phyloP scores from a whole-genome alignment of 129 eudicot species.

The Mikania micrantha region DNA sequence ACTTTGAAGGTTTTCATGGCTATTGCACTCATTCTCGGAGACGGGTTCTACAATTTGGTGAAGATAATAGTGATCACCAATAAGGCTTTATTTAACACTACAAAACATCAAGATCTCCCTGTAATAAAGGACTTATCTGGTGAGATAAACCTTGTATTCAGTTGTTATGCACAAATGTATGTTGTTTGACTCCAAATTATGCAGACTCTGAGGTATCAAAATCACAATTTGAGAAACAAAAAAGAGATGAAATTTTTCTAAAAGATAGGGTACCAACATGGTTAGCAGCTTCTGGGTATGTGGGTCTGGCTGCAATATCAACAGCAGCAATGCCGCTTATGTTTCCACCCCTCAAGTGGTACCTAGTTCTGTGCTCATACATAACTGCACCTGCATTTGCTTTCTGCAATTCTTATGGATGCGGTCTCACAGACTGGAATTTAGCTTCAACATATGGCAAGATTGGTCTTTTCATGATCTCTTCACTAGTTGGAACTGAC shows the following conservation, averaged over 20 bases:
- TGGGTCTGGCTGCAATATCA: background rate
- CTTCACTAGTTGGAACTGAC: background rate
- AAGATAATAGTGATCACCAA: background rate
- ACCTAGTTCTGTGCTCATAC: background rate
- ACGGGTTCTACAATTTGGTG: background rate
- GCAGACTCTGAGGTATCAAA: background rate
- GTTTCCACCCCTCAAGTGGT: constrained; percentile 1
- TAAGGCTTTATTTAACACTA: background rate
- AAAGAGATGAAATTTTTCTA: background rate
- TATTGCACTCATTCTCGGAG: background rate
- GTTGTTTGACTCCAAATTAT: background rate
- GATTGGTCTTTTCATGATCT: background rate
- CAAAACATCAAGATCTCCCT: background rate
- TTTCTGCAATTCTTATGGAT: background rate
- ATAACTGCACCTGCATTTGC: background rate
- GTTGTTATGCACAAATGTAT: background rate
- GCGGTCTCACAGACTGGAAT: constrained; percentile 7
- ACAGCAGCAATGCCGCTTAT: background rate
- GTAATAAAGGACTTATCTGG: background rate
- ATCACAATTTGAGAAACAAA: background rate
- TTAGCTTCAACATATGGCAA: constrained; percentile 3
- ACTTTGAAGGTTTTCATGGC: constrained; percentile 3
- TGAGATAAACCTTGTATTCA: background rate
- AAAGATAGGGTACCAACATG: background rate
- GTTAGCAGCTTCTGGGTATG: constrained; percentile 5